phyloP scores from a whole-genome alignment of 2,329 filamentous ascomycete genomes.

The Aspergillus pseudoterreus region DNA sequence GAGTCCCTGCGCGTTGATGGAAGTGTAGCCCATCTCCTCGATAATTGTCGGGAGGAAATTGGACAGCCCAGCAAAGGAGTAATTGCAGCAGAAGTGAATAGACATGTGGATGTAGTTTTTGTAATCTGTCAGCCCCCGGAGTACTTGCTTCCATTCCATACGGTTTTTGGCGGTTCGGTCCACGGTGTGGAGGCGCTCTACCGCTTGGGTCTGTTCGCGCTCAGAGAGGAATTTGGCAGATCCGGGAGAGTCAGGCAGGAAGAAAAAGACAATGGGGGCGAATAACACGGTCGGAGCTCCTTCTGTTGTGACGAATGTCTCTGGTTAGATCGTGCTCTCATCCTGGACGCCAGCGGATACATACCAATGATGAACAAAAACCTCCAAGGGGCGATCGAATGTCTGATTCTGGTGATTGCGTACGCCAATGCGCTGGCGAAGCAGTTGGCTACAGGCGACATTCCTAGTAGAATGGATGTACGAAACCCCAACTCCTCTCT shows the following conservation, averaged over 20 bases:
- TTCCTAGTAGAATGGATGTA: conserved; percentile 45
- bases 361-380: conserved; percentile 48
- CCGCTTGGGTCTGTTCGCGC: conserved; percentile 47
- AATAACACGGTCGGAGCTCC: conserved; percentile 44
- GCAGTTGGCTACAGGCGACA: conserved; percentile 36
- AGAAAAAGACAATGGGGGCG: conserved; percentile 40
- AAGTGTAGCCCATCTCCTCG: conserved; percentile 38
- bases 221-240: conserved; percentile 41
- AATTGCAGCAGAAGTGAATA: conserved; percentile 40
- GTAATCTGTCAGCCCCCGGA: conserved; percentile 34
- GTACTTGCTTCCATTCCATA: conserved; percentile 31
- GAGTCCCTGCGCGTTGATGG: conserved; percentile 40
- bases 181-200: conserved; percentile 41
- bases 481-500: conserved; percentile 48
- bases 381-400: conserved; percentile 28
- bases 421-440: conserved; percentile 40
- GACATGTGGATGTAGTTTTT: conserved; percentile 34
- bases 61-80: conserved; percentile 37
- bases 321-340: too few relatives aligned
- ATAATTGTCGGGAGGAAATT: conserved; percentile 44
- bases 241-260: conserved; percentile 44
- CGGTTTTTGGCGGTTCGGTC: conserved; percentile 24
- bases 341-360: not conserved
- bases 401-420: conserved; percentile 28
- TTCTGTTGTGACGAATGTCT: conserved; percentile 8